Evolutionary conservation across 257 asterid genomes (phyloP).

Genomic region (Solanum bulbocastanum): DNA sequence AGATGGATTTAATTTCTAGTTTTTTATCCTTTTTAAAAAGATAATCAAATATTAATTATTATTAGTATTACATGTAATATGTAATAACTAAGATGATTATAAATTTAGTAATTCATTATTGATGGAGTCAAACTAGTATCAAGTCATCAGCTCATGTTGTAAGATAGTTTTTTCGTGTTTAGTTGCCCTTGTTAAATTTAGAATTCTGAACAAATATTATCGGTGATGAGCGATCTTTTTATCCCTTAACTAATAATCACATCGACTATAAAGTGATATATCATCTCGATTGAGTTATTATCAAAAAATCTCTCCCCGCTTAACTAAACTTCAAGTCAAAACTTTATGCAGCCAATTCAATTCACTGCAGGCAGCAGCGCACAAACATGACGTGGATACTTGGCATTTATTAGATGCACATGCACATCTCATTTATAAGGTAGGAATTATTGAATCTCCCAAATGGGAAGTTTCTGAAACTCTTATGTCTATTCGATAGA

Average conservation of each 20-base stretch:
- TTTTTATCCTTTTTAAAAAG: not conserved
- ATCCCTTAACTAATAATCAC: too few species aligned
- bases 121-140: not conserved
- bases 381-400: not conserved
- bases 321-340: too few species aligned
- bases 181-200: too few species aligned
- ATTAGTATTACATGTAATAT: not conserved
- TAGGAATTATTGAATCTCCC: not conserved
- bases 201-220: too few species aligned
- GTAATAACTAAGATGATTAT: not conserved
- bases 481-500: not conserved
- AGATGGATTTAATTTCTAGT: not conserved
- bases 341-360: not conserved
- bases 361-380: not conserved
- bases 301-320: not conserved
- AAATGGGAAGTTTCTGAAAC: not conserved
- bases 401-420: conserved; percentile 14
- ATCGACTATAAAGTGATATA: too few species aligned
- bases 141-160: too few species aligned
- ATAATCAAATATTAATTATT: too few species aligned
- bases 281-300: rapidly evolving
- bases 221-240: too few species aligned
- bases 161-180: too few species aligned
- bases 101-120: not conserved
- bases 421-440: not conserved